Conservation (phyloP, 2,329 filamentous ascomycete species). For the Colletotrichum horii region DNA sequence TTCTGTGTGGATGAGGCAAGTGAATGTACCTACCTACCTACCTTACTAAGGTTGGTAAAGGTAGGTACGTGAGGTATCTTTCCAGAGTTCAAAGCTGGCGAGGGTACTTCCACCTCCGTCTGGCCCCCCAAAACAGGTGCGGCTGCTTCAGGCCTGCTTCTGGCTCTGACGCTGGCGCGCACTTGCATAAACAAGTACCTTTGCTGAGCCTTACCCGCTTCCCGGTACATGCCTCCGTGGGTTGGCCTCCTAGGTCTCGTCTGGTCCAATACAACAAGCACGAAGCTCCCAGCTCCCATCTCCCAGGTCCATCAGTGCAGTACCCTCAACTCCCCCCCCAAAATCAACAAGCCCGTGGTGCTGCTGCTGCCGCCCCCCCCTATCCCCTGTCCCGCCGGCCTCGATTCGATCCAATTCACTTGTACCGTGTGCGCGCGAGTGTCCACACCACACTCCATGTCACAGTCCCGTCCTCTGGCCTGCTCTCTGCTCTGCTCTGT, state of each 20-base stretch:
- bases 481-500: not conserved
- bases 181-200: not conserved
- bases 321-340: not conserved
- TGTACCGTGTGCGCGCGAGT: conserved; percentile 11
- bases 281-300: not conserved
- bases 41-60: too few relatives aligned
- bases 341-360: not conserved
- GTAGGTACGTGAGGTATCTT: not conserved
- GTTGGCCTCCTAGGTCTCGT: not conserved
- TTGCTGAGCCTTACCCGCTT: not conserved
- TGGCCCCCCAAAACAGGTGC: not conserved
- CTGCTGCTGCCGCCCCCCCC: not conserved
- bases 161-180: not conserved
- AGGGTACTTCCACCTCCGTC: not conserved
- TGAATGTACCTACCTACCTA: not conserved
- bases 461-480: conserved; percentile 6
- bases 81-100: not conserved
- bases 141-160: not conserved
- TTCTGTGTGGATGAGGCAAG: not conserved
- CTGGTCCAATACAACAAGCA: conserved; percentile 4
- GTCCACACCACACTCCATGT: not conserved
- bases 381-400: not conserved
- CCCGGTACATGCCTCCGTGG: not conserved
- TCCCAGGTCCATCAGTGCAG: not conserved
- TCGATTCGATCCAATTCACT: not conserved